phyloP scores from a whole-genome alignment of 169 alveolate species.

The Cryptosporidium parvum region DNA sequence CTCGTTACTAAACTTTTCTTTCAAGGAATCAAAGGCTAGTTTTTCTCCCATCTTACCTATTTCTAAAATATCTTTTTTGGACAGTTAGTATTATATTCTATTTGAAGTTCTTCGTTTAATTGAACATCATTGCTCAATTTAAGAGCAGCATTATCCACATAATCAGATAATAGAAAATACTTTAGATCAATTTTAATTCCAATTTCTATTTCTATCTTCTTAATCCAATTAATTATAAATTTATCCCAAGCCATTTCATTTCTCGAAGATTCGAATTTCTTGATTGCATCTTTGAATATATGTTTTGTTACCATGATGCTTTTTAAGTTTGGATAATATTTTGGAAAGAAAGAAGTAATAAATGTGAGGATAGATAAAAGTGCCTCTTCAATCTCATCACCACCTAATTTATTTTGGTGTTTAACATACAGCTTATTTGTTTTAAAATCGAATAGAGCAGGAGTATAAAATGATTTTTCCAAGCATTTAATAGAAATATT shows the following conservation, averaged over 20 bases:
- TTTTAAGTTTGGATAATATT: conserved; percentile 1
- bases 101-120: not conserved
- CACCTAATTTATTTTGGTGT: not conserved
- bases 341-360: conserved; percentile 27
- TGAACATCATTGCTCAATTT: not conserved
- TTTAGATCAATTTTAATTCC: conserved; percentile 20
- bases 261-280: not conserved
- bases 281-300: not conserved
- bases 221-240: not conserved
- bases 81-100: not conserved
- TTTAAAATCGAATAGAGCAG: conserved; percentile 15
- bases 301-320: not conserved
- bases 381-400: not conserved
- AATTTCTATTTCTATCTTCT: conserved; percentile 12
- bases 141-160: not conserved
- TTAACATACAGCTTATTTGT: conserved; percentile 25
- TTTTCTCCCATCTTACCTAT: conserved; percentile 58
- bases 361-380: not conserved
- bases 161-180: conserved; percentile 33
- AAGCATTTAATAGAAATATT: conserved; percentile 8
- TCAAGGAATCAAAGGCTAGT: conserved; percentile 14
- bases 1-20: not conserved
- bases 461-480: not conserved
- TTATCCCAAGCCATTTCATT: not conserved
- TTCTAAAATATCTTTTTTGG: not conserved